These are phyloP conservation scores for Microdochium trichocladiopsis DNA, from an alignment of 2,329 filamentous ascomycete genomes.

Conservation along the genomic window DNA sequence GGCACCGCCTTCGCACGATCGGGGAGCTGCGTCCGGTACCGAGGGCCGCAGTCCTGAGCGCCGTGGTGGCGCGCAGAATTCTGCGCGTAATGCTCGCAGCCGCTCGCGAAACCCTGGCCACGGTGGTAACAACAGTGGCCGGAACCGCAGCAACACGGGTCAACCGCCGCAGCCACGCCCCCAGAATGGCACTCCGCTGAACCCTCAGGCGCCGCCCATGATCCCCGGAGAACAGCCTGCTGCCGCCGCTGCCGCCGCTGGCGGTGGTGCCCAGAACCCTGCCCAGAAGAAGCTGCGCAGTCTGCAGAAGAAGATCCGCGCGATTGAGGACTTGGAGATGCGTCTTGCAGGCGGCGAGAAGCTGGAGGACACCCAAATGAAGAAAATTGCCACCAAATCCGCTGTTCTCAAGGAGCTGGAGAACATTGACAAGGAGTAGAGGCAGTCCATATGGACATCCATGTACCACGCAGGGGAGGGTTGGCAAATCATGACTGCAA, in stretches of 20 bases:
- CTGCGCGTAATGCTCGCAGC: conserved; percentile 39
- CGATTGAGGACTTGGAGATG: conserved; percentile 98
- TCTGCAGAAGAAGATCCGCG: conserved; percentile 92
- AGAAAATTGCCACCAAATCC: conserved; percentile 91
- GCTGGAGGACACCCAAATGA: conserved; percentile 95
- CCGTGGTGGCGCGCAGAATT: conserved; percentile 47
- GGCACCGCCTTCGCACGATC: conserved; percentile 36
- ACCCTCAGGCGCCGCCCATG: conserved; percentile 20
- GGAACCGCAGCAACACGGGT: conserved; percentile 44
- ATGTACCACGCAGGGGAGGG: not conserved
- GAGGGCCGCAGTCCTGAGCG: conserved; percentile 62
- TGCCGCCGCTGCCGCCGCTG: conserved; percentile 33
- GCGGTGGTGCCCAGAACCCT: conserved; percentile 50
- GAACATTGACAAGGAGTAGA: conserved; percentile 36
- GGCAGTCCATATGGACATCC: not conserved
- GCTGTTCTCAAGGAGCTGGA: conserved; percentile 79
- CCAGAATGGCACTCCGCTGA: conserved; percentile 14
- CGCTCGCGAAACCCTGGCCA: conserved; percentile 44
- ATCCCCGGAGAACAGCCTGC: conserved; percentile 8
- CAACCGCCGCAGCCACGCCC: conserved; percentile 25
- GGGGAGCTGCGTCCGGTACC: conserved; percentile 34
- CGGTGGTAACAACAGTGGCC: conserved; percentile 34
- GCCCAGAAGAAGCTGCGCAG: conserved; percentile 92
- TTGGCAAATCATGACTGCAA: not conserved
- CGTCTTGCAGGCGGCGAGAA: conserved; percentile 90